Base-by-base conservation (phyloP, 2,329 filamentous ascomycete species). In the Chaetomiaceae sp. region DNA sequence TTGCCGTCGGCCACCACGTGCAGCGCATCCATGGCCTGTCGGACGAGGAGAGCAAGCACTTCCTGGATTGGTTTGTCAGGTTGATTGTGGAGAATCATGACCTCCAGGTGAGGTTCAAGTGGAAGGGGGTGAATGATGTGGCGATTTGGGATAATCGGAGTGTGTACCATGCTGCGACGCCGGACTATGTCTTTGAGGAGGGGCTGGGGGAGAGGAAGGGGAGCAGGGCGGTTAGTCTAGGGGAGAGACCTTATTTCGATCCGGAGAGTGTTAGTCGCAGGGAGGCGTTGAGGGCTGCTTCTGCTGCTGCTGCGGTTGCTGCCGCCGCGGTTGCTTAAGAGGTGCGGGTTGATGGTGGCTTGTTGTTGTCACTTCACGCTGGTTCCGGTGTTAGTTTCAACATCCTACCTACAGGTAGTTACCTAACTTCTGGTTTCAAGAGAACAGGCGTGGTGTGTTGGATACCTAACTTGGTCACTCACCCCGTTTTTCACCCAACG, bases 81-180 rank as follows among this genome's bases (percentile, higher is more conserved):
- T 65, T 81, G 11, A 67, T 82, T 1, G 69, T 73, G 39, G 74
- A 80, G 61, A 81, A 82, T 61, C 79, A 82, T 60, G 78, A 81
- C 60, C 64, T 82, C 39, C 79, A 82, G 65, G 75, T 81, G 2
- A 68, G 77, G 3, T 65, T 69, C 53, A 66, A 65, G 52, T 78
- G 75, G 75, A 58, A 70, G 54, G 66, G 71, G 40, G 64, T 65
- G 7, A 74, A 77, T 45, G 80, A 82, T 29, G 48, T 68, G 63
- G 79, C 78, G 1, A 80, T 82, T 57, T 82, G 80, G 79, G 79
- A 83, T 57, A 82, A 82, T 59, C 69, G 79, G 7, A 76, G 72
- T n/a, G 76, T 76, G 1, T 82, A 76, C 60, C 79, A 83, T 58
- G 72, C 75, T 2, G 79, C 78, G 0, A 82, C 77, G 0, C 72